Conservation (phyloP, 2,329 filamentous ascomycete species). For the Rosellinia necatrix region DNA sequence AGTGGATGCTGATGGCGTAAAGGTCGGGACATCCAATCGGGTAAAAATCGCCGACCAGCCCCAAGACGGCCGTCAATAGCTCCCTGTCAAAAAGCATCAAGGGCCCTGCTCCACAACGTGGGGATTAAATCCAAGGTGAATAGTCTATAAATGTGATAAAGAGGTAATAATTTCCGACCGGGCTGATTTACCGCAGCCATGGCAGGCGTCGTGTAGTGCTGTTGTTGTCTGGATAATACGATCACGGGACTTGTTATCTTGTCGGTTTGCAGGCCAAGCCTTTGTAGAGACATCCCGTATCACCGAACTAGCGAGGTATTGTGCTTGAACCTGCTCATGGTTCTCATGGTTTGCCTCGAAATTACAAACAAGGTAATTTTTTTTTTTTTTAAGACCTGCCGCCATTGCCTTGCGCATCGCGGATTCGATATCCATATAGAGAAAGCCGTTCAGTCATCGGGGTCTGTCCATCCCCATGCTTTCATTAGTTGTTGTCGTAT, state of each 20-base stretch:
- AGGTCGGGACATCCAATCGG: conserved; percentile 11
- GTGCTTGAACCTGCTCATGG: too few relatives aligned
- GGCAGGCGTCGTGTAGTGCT: not conserved
- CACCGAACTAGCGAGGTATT: not conserved
- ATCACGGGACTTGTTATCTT: conserved; percentile 1
- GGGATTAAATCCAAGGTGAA: conserved; percentile 4
- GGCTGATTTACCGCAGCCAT: not conserved
- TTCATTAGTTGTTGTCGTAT: conserved; percentile 53
- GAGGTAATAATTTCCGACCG: conserved; percentile 24
- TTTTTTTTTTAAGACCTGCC: not conserved
- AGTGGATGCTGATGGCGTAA: not conserved
- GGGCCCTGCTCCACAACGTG: conserved; percentile 8
- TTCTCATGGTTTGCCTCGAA: not conserved
- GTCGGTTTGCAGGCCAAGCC: not conserved
- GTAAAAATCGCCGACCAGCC: conserved; percentile 39
- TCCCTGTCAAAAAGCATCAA: not conserved
- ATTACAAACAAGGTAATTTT: conserved; percentile 4
- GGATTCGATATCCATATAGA: not conserved
- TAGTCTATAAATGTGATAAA: not conserved
- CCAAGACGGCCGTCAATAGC: conserved; percentile 7
- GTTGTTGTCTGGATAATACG: not conserved
- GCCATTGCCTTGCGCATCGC: not conserved
- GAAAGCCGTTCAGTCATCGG: conserved; percentile 26
- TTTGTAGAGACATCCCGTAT: not conserved
- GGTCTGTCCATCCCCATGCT: conserved; percentile 53